Base-by-base conservation (phyloP, 2,329 filamentous ascomycete genomes). In the Pseudonectria buxi region DNA sequence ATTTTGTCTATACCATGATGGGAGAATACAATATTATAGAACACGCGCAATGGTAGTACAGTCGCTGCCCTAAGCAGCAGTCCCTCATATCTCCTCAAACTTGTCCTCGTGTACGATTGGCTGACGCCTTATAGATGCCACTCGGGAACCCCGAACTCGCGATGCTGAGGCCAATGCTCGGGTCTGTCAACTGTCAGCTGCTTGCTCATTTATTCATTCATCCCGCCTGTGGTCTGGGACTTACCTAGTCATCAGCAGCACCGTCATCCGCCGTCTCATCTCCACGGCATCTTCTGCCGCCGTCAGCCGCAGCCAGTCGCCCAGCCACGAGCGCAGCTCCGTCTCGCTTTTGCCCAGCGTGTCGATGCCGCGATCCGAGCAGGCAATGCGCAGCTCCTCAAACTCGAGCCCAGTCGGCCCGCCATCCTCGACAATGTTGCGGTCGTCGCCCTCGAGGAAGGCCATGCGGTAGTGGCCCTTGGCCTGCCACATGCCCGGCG, bases 391-490 rank as follows among this genome's bases (percentile, higher is more conserved):
- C 14, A 88, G 63, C 65, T 94, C 86, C 26, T 75, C 72, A 7
- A 61, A 61, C 44, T 72, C 71, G 48, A 94, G 63, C 14, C 62
- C 71, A 35, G 51, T 51, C 7, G 55, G 53, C 0, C 81, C 83
- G 1, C 83, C 84, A 30, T 76, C 73, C 26, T 68, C 63, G 13
- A 69, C 51, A 31, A 95, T 72, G 56, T 90, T 64, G 44, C 53
- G 61, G 60, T 94, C 86, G 61, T 95, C 89, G 26, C 70, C 62
- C 30, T 71, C 70, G 43, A 95, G 56, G 53, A 84, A 86, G 27
- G 69, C 62, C 47, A 86, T 62, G 43, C 73, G 68, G 47, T 64
- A 62, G 33, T 51, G 48, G 28, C 87, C 63, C 43, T 70, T 69
- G 34, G 65, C 58, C 37, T 65, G 59, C 57, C 87, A 68, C 48